Evolutionary conservation across 345 rosid species (phyloP), one percentile per base, ranked within the genome.

Genomic region (Durio zibethinus): DNA sequence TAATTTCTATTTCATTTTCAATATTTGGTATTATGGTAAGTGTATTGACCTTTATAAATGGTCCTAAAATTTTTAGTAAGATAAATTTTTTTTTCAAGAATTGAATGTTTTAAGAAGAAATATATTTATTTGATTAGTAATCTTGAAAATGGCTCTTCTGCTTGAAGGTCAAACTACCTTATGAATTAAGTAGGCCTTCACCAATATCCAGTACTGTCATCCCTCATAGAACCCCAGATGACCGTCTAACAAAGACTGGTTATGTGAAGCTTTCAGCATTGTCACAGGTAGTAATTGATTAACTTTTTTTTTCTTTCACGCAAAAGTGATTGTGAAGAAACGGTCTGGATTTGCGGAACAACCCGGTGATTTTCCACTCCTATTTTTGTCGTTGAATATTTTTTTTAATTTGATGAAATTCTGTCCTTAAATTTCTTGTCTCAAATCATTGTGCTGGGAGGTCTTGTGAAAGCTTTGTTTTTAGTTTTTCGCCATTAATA

Each of bases 271-370:
- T 94, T 76, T 76, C 83, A 53, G 80, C 91, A 27, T 94, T 94
- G 84, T 94, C 98, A 27, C 98, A 91, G 97, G 97, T 94, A 79
- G 33, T 53, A 62, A 31, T 57, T 31, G 45, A 16, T 48, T 48
- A 45, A 56, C 18, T 16, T n/a, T 5, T 6, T 14, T 71, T 23
- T 6, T 54, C 12, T 53, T 8, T 23, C 63, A 72, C 40, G 76
- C 18, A 10, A 56, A 38, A 45, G 21, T 23, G 38, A 2, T 53
- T 60, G 85, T 94, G 97, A 93, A 94, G 87, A 84, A 69, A 23
- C 88, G 84, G 27, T 90, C 97, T 94, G 23, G 97, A 94, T 83
- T 84, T 94, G 59, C 84, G 98, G 74, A 89, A 94, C 88, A 94
- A 94, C 79, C 97, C 97, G 4, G 94, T 94, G 83, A 74, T 62